phyloP scores from a whole-genome alignment of 306 rosid genomes.

The Abrus precatorius region DNA sequence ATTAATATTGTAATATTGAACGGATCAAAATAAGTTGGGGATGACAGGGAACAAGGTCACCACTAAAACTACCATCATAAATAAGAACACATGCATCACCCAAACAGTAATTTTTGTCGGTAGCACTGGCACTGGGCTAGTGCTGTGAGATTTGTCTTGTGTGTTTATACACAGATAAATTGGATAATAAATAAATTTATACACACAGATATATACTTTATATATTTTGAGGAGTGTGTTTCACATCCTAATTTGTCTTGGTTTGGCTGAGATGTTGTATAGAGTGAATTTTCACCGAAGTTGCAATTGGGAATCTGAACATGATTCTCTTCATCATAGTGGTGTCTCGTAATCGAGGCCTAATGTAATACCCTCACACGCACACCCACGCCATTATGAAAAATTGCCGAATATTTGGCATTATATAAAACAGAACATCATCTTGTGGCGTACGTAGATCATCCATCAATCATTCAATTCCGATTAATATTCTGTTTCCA shows the following conservation, averaged over 20 bases:
- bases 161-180: too few species aligned
- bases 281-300: slow-evolving; percentile 24
- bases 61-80: slow-evolving; percentile 28
- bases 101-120: slow-evolving; percentile 20
- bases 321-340: slow-evolving; percentile 25
- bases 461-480: slow-evolving; percentile 27
- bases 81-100: slow-evolving; percentile 8
- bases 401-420: slow-evolving; percentile 34
- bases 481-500: not conserved
- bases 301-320: slow-evolving; percentile 45
- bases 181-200: too few species aligned
- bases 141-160: not conserved
- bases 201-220: too few species aligned
- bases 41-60: slow-evolving; percentile 34
- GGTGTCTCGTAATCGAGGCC: slow-evolving; percentile 12
- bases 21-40: slow-evolving; percentile 32
- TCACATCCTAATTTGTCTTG: too few species aligned
- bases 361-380: slow-evolving; percentile 40
- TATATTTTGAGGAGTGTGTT: too few species aligned
- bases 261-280: too few species aligned
- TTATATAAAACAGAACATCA: not conserved
- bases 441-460: not conserved
- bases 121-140: not conserved
- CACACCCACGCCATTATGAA: slow-evolving; percentile 18
- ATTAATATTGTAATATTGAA: not conserved